Percentiles rank a stretch among this genome's conserved stretches.
Evolutionary conservation across 2,329 filamentous ascomycete species (phyloP).

Genomic region (Apiospora saccharicola): DNA sequence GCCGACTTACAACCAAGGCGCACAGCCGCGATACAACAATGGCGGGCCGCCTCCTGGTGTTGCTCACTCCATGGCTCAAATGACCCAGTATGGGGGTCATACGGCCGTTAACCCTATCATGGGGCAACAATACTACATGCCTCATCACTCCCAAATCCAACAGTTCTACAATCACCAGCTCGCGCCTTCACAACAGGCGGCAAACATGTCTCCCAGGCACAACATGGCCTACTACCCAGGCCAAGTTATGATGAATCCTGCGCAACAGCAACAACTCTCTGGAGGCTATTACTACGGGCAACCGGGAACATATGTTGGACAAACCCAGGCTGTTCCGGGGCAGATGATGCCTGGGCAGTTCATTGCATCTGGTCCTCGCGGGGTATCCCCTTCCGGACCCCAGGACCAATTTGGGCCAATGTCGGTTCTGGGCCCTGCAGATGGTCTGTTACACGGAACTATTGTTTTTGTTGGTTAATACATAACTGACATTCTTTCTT

Average conservation of each 20-base stretch:
- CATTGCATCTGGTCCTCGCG: constrained; percentile 33
- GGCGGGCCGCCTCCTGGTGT: constrained; percentile 44
- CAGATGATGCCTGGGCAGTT: constrained; percentile 48
- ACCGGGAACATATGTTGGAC: constrained; percentile 46
- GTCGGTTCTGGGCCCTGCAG: constrained; percentile 28
- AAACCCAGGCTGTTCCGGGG: constrained; percentile 42
- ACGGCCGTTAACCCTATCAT: constrained; percentile 46
- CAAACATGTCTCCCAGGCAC: constrained; percentile 45
- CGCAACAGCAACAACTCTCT: constrained; percentile 45
- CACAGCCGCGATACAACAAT: constrained; percentile 41
- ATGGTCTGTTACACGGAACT: constrained; percentile 38
- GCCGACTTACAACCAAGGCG: constrained; percentile 47
- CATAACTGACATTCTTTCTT: constrained; percentile 14
- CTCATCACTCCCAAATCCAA: constrained; percentile 52
- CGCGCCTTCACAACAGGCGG: constrained; percentile 46
- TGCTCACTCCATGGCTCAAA: constrained; percentile 46
- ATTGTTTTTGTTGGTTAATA: background rate
- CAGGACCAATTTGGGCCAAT: constrained; percentile 31
- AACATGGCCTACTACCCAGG: constrained; percentile 54
- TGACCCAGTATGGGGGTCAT: constrained; percentile 51
- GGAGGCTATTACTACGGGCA: constrained; percentile 55
- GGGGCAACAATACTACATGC: constrained; percentile 56
- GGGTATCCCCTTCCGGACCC: constrained; percentile 33
- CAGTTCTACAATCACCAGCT: constrained; percentile 53
- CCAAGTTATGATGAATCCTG: constrained; percentile 51